These are phyloP conservation scores for Cercospora sp. DNA, from an alignment of 2,329 filamentous ascomycete genomes.

Conservation along the genomic window DNA sequence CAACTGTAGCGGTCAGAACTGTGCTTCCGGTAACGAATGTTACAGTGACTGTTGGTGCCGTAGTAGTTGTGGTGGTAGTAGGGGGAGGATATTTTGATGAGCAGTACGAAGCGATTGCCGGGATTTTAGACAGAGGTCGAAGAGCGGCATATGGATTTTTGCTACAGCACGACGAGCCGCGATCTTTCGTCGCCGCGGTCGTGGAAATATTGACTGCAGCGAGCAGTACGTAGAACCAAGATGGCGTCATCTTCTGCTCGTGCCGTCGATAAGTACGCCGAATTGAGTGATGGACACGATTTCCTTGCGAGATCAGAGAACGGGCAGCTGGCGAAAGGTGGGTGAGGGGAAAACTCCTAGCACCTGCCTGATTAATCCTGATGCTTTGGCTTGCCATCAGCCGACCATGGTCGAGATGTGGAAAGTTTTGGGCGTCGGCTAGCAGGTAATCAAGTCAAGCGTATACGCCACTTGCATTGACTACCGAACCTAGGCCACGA, in stretches of 20 bases:
- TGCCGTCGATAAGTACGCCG: background rate
- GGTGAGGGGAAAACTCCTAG: background rate
- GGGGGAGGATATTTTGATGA: background rate
- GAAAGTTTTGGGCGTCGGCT: background rate
- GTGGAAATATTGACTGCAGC: background rate
- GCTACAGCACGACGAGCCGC: background rate
- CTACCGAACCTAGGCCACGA: background rate
- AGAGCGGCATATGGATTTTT: background rate
- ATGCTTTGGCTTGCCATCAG: background rate
- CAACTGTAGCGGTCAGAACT: background rate
- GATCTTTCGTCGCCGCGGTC: background rate
- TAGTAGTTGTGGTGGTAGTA: background rate
- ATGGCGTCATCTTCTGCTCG: background rate
- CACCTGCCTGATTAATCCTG: background rate
- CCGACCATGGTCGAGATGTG: background rate
- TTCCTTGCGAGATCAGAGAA: background rate
- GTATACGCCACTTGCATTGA: background rate
- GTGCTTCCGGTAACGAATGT: background rate
- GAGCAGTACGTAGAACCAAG: background rate
- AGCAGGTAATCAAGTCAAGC: background rate
- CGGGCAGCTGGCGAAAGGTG: background rate
- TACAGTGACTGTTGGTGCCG: background rate
- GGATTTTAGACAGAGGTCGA: background rate
- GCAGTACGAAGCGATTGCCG: background rate
- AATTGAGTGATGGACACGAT: background rate